phyloP scores from a whole-genome alignment of 1,284 basidiomycete species.

The Thecaphora thlaspeos region DNA sequence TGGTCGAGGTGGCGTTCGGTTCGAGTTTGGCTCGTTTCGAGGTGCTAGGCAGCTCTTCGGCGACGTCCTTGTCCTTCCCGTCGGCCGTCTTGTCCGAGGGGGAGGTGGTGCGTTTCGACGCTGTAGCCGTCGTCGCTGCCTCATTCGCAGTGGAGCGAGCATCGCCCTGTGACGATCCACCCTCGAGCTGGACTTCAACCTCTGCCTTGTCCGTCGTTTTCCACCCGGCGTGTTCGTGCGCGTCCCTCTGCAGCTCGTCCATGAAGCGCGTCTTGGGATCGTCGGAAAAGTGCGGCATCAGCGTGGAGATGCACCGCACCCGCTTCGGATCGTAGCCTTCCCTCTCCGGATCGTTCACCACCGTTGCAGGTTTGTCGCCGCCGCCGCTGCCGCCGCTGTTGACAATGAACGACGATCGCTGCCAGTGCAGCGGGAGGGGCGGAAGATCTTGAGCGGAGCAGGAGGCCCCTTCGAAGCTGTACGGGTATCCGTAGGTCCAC shows the following conservation, averaged over 20 bases:
- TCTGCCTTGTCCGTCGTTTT: constrained; percentile 4
- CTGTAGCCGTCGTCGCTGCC: too few species aligned
- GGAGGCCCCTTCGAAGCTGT: constrained; percentile 25
- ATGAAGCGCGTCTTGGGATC: constrained; percentile 56
- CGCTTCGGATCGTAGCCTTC: constrained; percentile 14
- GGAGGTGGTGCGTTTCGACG: too few species aligned
- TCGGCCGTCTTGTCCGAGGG: too few species aligned
- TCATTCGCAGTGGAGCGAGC: too few species aligned
- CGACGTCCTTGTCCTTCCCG: too few species aligned
- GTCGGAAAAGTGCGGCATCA: constrained; percentile 55
- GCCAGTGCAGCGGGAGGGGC: constrained; percentile 44
- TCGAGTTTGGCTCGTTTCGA: constrained; percentile 10
- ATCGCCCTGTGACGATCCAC: constrained; percentile 1
- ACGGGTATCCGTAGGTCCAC: constrained; percentile 55
- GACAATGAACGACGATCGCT: constrained; percentile 9
- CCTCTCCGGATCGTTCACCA: constrained; percentile 6
- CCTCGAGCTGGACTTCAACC: constrained; percentile 1
- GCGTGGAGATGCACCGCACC: constrained; percentile 38
- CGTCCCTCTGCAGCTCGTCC: constrained; percentile 48
- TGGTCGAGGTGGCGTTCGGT: background rate
- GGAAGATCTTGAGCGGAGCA: constrained; percentile 11
- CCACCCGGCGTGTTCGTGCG: constrained; percentile 49
- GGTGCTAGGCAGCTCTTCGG: too few species aligned
- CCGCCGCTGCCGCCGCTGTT: background rate
- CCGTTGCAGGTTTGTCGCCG: background rate